Base-by-base conservation (phyloP, 495 filamentous ascomycete species). In the Penicillium pulvis region DNA sequence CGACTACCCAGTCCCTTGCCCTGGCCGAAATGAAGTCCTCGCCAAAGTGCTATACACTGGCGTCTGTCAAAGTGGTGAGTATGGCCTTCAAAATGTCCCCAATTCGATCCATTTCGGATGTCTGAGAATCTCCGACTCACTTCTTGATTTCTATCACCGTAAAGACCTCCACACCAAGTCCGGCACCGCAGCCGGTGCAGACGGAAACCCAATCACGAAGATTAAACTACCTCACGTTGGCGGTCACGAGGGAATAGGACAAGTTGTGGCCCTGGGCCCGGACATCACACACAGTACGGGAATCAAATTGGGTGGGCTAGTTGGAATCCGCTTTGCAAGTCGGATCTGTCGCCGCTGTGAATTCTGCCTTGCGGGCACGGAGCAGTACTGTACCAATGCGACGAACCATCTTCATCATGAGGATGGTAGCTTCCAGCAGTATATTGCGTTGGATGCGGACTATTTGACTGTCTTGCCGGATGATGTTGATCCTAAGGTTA, bases 381-480 rank as follows among this genome's bases (percentile, higher is more conserved):
- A 82, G 58, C 77, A 82, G 60, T 71, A 80, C 50, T 77, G 74
- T 36, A 51, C 70, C 26, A 68, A 72, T 50, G 71, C 71, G 45
- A 80, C 77, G 7, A 80, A 81, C 35, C 79, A 81, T 62, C 58
- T 81, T 19, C 78, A 79, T 53, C 77, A 82, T 55, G 78, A 78
- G 41, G 79, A 81, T 60, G 79, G 79, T 4, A 74, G 72, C 36
- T 80, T 79, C 43, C 76, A 79, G 65, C 61, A 79, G 63, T 79
- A 75, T 55, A 77, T 81, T 53, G 73, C 70, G 1, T 61, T 81
- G 23, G 75, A 79, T 69, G 77, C 77, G 26, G 75, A 75, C 43
- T 79, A 79, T 52, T 52, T 79, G 62, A 77, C 77, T 3, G 51
- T 79, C 16, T 56, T 81, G 35, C 77, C 78, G 14, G 69, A 77